phyloP scores from a whole-genome alignment of 306 rosid species.

The Dicorynia guianensis region DNA sequence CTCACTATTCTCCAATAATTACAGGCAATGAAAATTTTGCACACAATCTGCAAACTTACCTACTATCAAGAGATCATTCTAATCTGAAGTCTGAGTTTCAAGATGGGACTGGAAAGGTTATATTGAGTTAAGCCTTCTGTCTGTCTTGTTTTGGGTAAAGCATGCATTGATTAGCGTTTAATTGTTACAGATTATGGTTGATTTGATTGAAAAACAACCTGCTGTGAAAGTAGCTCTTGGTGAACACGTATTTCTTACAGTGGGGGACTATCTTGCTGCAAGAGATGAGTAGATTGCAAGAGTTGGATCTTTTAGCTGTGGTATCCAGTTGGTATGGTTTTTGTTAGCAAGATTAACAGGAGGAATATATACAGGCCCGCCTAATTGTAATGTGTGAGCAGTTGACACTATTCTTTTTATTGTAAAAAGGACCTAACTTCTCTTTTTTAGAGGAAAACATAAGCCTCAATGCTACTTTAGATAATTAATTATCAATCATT shows the following conservation, averaged over 20 bases:
- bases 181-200: slow-evolving; percentile 62
- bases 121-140: slow-evolving; percentile 15
- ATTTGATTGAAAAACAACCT: slow-evolving; percentile 65
- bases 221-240: slow-evolving; percentile 61
- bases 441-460: slow-evolving; percentile 16
- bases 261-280: slow-evolving; percentile 58
- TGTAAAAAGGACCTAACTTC: slow-evolving; percentile 35
- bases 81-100: slow-evolving; percentile 80
- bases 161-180: neutral
- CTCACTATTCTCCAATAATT: slow-evolving; percentile 28
- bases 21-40: slow-evolving; percentile 68
- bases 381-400: slow-evolving; percentile 22
- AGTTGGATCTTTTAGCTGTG: neutral
- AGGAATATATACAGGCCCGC: slow-evolving; percentile 16
- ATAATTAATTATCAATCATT: neutral
- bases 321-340: slow-evolving; percentile 2
- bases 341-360: slow-evolving; percentile 21
- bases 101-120: slow-evolving; percentile 79
- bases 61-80: slow-evolving; percentile 76
- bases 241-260: slow-evolving; percentile 67
- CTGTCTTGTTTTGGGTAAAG: neutral
- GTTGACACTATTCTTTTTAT: slow-evolving; percentile 24
- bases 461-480: neutral
- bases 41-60: slow-evolving; percentile 57
- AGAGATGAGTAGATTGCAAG: slow-evolving; percentile 32